Base-by-base conservation (phyloP, 2,329 filamentous ascomycete species). In the Ceratocystis eucalypticola region DNA sequence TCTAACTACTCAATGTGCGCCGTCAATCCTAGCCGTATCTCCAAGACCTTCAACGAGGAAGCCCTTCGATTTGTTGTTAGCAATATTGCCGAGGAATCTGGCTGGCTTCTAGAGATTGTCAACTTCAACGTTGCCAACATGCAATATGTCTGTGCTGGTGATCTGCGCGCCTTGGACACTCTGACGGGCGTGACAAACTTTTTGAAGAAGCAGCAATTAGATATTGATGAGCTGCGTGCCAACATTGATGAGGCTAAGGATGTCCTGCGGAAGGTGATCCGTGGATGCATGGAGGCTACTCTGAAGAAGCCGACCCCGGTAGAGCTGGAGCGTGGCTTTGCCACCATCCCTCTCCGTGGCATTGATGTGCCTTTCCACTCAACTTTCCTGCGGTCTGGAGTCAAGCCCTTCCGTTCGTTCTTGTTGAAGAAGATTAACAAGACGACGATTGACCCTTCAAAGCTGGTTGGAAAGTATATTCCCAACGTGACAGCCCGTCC, bases 1-100 rank as follows among this genome's bases (percentile, higher is more conserved):
- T 96, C 92, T 71, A 97, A 97, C 82, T 99, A 99, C 82, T 92
- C 89, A 69, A 99, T 99, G 94, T 96, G 93, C 76, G 94, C 94
- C 67, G 93, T 99, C 77, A 99, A 99, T 80, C 94, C 94, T 45
- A 96, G 91, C 80, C 88, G 94, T 70, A 96, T 99, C 76, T 95
- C 90, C 74, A 96, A 96, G 84, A 96, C 91, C 0, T 99, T 99
- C 83, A 96, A 95, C 78, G 94, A 99, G 78, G 89, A 94, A 75
- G 94, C 94, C 53, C 82, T 99, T 70, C 92, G 96, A 75, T 99
- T 96, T 74, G 91, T 99, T 46, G 93, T 97, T 28, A 90, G 91
- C 81, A 96, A 91, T 79, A 94, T 99, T 72, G 82, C 92, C 0
- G 92, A 96, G 76, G 88, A 91, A 75, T 97, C 94, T 5, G 88